Evolutionary conservation across 257 asterid genomes (phyloP), one percentile per base, ranked within the genome.

Genomic region (Lycium ferocissimum): DNA sequence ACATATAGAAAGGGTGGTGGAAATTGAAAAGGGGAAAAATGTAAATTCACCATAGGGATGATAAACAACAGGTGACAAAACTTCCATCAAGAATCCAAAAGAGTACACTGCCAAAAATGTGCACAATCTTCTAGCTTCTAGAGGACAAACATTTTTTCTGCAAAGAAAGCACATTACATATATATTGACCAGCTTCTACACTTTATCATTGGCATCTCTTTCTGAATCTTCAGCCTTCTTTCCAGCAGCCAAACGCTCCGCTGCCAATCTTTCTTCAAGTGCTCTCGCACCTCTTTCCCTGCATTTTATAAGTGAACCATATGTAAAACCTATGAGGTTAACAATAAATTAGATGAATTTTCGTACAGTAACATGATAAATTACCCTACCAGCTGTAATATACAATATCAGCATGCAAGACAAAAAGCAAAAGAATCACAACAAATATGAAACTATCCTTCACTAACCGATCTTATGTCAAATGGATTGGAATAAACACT

Each of bases 251-350:
- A 93, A 84, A 87, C 90, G 91, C 91, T 95, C 97, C 18, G 97
- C 90, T 54, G 96, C 97, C 90, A 92, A 85, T 90, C 98, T 92
- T 91, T 95, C 99, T 90, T 95, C 98, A 2, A 95, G 94, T 53
- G 98, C 99, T 45, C 99, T 93, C 54, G 97, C 97, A 75, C 98
- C 99, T 89, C 96, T 92, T 91, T 94, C 98, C 94, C 99, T 96
- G 92, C 85, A 88, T 82, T 83, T 83, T 43, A 58, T 15, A 45
- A 43, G 45, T 69, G 22, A 37, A 7, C 26, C 76, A 15, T 38
- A 13, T 3, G 8, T 37, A 37, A 15, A 12, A 35, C 43, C 45
- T 35, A 26, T 26, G 75, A 67, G 47, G 47, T 61, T 13, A 67
- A 38, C 22, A 37, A 14, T 10, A 14, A 69, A 69, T 18, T 69